These are phyloP conservation scores for Starmerella vitae DNA, from an alignment of 805 yeast species.

Conservation along the genomic window DNA sequence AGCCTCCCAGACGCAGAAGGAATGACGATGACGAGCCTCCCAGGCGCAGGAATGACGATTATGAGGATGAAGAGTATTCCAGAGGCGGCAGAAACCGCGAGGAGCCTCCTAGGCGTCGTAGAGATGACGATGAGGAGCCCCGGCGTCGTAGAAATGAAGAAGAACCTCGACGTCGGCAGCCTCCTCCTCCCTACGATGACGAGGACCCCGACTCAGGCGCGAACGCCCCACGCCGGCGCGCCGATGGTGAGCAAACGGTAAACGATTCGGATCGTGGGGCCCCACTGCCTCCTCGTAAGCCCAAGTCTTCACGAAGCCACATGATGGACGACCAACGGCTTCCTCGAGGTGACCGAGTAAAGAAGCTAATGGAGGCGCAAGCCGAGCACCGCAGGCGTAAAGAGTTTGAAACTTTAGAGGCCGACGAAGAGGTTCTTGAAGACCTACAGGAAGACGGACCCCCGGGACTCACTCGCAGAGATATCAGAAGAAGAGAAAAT, in stretches of 20 bases:
- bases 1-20: not conserved
- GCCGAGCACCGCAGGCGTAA: conserved; percentile 13
- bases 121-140: not conserved
- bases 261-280: not conserved
- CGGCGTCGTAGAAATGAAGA: not conserved
- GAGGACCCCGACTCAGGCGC: not conserved
- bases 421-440: not conserved
- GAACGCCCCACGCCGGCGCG: not conserved
- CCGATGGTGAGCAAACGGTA: not conserved
- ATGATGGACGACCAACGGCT: conserved; percentile 7
- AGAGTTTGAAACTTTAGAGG: not conserved
- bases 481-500: too few species aligned
- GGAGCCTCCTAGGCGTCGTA: not conserved
- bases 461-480: too few species aligned
- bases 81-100: too few species aligned
- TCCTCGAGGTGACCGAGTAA: conserved; percentile 14
- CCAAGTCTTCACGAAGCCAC: not conserved
- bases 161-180: not conserved
- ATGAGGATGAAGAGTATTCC: too few species aligned
- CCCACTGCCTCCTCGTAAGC: not conserved
- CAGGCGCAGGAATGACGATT: not conserved
- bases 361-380: conserved; percentile 17
- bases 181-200: conserved; percentile 1
- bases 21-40: not conserved
- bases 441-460: too few species aligned